Conservation (phyloP, 2,329 filamentous ascomycete species). For the Venturia asperata region DNA sequence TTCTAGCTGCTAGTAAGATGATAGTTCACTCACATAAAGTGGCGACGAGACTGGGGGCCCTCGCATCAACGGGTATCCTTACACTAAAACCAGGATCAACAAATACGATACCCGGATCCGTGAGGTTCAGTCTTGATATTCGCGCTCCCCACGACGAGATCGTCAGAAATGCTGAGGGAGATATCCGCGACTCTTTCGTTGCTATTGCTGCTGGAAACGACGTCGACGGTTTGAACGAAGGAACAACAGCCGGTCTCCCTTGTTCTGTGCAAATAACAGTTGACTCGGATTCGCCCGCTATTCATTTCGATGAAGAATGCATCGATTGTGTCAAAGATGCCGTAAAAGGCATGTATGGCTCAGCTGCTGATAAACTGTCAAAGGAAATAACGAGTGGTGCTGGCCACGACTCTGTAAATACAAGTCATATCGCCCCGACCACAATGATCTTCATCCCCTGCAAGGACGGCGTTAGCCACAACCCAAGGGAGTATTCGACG, state of each 20-base stretch:
- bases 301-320: constrained; percentile 60
- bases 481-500: constrained; percentile 56
- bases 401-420: constrained; percentile 50
- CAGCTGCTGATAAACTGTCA: constrained; percentile 49
- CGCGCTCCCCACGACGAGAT: constrained; percentile 51
- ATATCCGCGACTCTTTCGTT: constrained; percentile 52
- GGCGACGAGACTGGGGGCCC: constrained; percentile 51
- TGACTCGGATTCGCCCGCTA: constrained; percentile 56
- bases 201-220: constrained; percentile 52
- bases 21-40: constrained; percentile 59
- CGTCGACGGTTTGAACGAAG: constrained; percentile 40
- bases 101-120: constrained; percentile 64
- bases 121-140: constrained; percentile 62
- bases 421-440: constrained; percentile 52
- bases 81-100: constrained; percentile 60
- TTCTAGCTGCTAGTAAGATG: constrained; percentile 60
- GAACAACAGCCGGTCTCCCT: constrained; percentile 42
- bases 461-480: constrained; percentile 56
- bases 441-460: constrained; percentile 63
- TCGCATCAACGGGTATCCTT: constrained; percentile 65
- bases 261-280: constrained; percentile 52
- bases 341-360: constrained; percentile 51
- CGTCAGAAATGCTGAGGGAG: constrained; percentile 51
- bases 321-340: constrained; percentile 57
- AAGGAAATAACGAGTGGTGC: constrained; percentile 28